Evolutionary conservation across 495 filamentous ascomycete species (phyloP).

Genomic region (Cercophora scortea): DNA sequence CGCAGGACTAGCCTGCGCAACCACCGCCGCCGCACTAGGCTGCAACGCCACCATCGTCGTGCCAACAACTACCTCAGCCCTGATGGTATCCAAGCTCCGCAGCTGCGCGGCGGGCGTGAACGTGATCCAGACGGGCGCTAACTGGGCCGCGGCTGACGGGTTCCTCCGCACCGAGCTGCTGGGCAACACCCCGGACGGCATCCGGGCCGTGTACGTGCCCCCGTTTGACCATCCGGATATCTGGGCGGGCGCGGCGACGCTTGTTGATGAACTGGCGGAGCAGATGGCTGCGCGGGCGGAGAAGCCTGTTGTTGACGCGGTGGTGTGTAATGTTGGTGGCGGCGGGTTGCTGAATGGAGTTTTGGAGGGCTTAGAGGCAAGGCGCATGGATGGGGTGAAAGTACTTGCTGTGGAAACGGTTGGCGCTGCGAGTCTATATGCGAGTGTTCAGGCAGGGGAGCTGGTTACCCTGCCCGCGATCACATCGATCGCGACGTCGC

Average conservation of each 20-base stretch:
- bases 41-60: constrained; percentile 77
- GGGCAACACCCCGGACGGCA: constrained; percentile 21
- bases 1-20: constrained; percentile 84
- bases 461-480: constrained; percentile 65
- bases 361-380: constrained; percentile 58
- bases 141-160: constrained; percentile 71
- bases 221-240: constrained; percentile 85
- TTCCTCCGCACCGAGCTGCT: constrained; percentile 60
- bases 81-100: constrained; percentile 69
- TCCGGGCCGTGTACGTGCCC: constrained; percentile 69
- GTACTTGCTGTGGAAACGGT: constrained; percentile 76
- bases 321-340: constrained; percentile 83
- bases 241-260: constrained; percentile 69
- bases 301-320: constrained; percentile 44
- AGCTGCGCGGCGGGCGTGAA: constrained; percentile 42
- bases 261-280: constrained; percentile 64
- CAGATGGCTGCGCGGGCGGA: constrained; percentile 40
- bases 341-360: constrained; percentile 81
- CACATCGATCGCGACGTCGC: constrained; percentile 69
- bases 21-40: constrained; percentile 61
- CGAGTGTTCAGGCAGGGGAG: constrained; percentile 49
- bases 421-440: constrained; percentile 67
- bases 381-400: constrained; percentile 21
- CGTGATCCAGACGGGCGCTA: constrained; percentile 63
- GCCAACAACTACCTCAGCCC: constrained; percentile 53